Base-by-base conservation (phyloP, 441 rosid genomes). In the Brassica hybrid region DNA sequence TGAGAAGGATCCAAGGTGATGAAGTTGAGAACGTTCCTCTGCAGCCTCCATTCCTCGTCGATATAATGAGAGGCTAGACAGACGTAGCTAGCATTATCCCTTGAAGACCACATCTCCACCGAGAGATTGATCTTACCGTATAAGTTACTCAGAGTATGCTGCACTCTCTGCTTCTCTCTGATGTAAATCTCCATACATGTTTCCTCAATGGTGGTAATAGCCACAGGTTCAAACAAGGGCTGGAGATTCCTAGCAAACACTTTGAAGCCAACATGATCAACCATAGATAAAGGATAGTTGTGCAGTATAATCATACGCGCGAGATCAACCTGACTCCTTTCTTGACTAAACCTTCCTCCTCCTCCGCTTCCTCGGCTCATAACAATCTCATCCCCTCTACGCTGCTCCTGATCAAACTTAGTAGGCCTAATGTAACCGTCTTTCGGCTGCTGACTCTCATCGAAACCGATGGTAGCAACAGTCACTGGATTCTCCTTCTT, bases 301-400 rank as follows among this genome's bases (percentile, higher is more conserved):
- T 95, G 99, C 62, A 90, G 52, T 67, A 95, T 89, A 70, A 95
- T 90, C 99, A 95, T 95, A 64, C 96, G 93, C 11, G 97, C 94
- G 76, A 95, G 94, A 86, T 95, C 97, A 69, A 80, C 79, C 76
- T 70, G 88, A 79, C 94, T 95, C 69, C 91, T 83, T 45, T 90
- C 94, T 77, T 87, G 97, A 78, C 89, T 91, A 61, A 93, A 94
- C 87, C 90, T 89, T 71, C 90, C 83, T 52, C 21, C 81, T 71
- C 89, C 81, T 60, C 90, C 81, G 79, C 85, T 84, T 34, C 89
- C 97, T 58, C 89, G 74, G 85, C 77, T 88, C 23, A 91, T 38
- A 69, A 32, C 84, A 18, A 69, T 73, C 72, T 91, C 98, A 54
- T 93, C 97, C 82, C 84, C 57, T 52, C 57, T 91, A 69, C 90